phyloP scores from a whole-genome alignment of 495 filamentous ascomycete genomes.

The Lasiosphaeria ovina region DNA sequence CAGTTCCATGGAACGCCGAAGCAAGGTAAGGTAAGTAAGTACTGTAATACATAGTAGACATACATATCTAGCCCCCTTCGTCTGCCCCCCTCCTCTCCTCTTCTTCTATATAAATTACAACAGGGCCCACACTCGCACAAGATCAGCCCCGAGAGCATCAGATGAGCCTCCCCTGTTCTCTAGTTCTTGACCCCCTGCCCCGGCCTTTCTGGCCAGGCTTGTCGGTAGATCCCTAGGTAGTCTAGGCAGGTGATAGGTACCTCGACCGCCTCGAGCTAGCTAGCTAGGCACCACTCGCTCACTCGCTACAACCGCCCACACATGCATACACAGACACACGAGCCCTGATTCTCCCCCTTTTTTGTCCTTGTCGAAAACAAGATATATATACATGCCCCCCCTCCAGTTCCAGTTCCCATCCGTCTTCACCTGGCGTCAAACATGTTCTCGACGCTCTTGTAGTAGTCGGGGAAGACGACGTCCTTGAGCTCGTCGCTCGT shows the following conservation, averaged over 20 bases:
- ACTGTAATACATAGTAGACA: background rate
- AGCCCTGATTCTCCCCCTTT: background rate
- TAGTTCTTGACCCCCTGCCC: no score
- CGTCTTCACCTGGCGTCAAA: constrained; percentile 45
- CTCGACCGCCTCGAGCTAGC: no score
- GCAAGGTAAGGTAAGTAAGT: background rate
- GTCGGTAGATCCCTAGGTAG: no score
- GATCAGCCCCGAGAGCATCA: no score
- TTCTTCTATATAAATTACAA: background rate
- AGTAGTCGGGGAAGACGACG: constrained; percentile 63
- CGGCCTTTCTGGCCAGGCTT: no score
- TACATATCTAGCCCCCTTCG: background rate
- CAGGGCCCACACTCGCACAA: background rate
- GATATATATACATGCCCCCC: background rate
- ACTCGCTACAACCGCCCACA: no score
- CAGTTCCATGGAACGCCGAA: background rate
- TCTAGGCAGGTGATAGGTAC: no score
- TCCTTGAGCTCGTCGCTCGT: constrained; percentile 80
- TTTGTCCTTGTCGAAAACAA: background rate
- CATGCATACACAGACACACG: no score
- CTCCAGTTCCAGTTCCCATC: background rate
- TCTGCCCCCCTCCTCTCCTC: background rate
- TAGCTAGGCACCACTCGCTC: no score
- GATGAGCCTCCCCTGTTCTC: no score
- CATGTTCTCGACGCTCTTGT: constrained; percentile 72